A percentile compares a stretch with the other conserved stretches of the same genome.
These are phyloP conservation scores for Chimonanthus salicifolius DNA, from an alignment of 164 flowering plant species.

Conservation along the genomic window DNA sequence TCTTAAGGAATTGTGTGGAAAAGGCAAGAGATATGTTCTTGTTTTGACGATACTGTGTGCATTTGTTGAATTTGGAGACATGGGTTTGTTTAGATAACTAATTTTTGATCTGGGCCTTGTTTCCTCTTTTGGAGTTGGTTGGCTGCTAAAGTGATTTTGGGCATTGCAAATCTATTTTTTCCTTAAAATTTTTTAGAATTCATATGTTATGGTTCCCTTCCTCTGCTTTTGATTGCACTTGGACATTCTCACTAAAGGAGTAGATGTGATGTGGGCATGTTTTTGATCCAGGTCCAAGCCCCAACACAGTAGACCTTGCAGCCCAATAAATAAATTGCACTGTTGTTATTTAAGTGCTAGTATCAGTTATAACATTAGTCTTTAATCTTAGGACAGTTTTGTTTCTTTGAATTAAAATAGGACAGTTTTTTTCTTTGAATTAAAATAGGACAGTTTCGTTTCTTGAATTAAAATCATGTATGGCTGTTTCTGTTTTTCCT, in stretches of 20 bases:
- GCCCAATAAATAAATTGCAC: too few species aligned
- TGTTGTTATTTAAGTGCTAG: too few species aligned
- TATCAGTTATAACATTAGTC: too few species aligned
- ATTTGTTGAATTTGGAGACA: not conserved
- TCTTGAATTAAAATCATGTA: too few species aligned
- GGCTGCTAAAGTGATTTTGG: not conserved
- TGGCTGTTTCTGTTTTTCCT: too few species aligned
- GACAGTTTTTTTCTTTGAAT: too few species aligned
- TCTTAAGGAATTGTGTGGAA: not conserved
- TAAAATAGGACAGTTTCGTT: too few species aligned
- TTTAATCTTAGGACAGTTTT: too few species aligned
- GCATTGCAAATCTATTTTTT: not conserved
- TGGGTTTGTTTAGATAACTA: not conserved
- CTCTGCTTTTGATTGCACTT: not conserved
- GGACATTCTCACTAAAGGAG: not conserved
- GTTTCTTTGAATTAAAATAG: too few species aligned
- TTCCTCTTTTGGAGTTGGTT: not conserved
- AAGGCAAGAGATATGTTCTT: not conserved
- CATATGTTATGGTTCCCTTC: not conserved
- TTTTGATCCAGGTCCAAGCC: too few species aligned
- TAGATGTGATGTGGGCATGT: not conserved
- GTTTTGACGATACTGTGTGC: conserved; percentile 5
- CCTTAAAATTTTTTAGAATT: too few species aligned
- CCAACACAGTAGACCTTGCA: too few species aligned
- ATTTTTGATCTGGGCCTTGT: not conserved